These are phyloP conservation scores for Evernia prunastri DNA, from an alignment of 495 filamentous ascomycete species.

Conservation along the genomic window DNA sequence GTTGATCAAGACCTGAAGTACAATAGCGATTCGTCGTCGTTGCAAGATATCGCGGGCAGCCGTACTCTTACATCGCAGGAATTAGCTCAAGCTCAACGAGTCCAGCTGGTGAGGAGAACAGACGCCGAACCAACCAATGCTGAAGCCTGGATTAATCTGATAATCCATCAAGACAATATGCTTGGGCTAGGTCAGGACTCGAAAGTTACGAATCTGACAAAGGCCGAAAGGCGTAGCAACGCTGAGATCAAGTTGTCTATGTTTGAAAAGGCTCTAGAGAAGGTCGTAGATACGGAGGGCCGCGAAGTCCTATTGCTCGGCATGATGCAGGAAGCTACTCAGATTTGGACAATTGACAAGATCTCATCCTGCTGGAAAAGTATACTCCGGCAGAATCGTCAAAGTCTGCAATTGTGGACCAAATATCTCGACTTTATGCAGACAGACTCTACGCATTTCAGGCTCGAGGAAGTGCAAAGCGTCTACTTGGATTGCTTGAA, in stretches of 20 bases:
- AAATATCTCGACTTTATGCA: slow-evolving; percentile 71
- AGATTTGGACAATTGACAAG: slow-evolving; percentile 63
- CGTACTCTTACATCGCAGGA: not conserved
- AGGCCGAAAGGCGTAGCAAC: slow-evolving; percentile 57
- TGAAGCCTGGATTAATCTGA: slow-evolving; percentile 66
- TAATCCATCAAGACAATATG: slow-evolving; percentile 65
- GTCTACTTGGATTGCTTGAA: slow-evolving; percentile 52
- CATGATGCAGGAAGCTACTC: slow-evolving; percentile 62
- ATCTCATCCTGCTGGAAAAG: slow-evolving; percentile 59
- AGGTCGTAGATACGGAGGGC: slow-evolving; percentile 38
- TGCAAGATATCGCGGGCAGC: not conserved
- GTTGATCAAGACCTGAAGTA: slow-evolving; percentile 30
- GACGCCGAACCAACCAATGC: slow-evolving; percentile 59
- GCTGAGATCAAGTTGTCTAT: slow-evolving; percentile 74
- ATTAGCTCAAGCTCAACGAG: slow-evolving; percentile 20
- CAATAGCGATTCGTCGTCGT: slow-evolving; percentile 24
- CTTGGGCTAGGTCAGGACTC: slow-evolving; percentile 39
- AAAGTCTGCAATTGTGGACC: slow-evolving; percentile 61
- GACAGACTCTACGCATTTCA: slow-evolving; percentile 59
- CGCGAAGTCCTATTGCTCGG: slow-evolving; percentile 55
- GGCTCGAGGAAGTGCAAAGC: slow-evolving; percentile 55
- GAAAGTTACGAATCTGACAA: slow-evolving; percentile 33
- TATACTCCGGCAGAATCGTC: slow-evolving; percentile 49
- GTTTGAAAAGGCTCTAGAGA: slow-evolving; percentile 69
- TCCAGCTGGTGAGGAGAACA: slow-evolving; percentile 52